Base-by-base conservation (phyloP, 2,329 filamentous ascomycete genomes). In the Aspergillus pseudoviridinutans region DNA sequence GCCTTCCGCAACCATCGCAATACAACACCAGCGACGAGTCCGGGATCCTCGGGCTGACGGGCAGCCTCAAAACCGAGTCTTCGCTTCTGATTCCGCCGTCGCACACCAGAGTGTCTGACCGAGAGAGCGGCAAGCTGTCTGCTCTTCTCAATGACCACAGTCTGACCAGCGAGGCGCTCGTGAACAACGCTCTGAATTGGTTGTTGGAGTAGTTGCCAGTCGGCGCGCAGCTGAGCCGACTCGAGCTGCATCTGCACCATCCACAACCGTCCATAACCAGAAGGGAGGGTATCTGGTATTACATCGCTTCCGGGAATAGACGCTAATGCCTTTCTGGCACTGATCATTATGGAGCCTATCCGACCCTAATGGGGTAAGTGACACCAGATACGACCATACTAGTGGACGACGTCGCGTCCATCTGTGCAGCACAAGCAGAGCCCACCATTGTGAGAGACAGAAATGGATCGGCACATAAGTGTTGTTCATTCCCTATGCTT, bases 121-220 rank as follows among this genome's bases (percentile, higher is more conserved):
- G 25, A 22, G 44, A 49, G 20, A 54, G 42, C 50, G 24, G 50
- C n/a, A 52, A 59, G 4, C 29, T 64, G 17, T 59, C 55, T 17
- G 25, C 41, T 10, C 38, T 66, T 17, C 20, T 64, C 24, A 46
- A 58, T 49, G 58, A 62, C 6, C 50, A 57, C 10, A 54, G 54
- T 4, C 51, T 64, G 24, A 64, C 56, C 1, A 61, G 58, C n/a
- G 58, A 64, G 38, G 59, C 58, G 5, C 52, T 66, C 27, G 61
- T 63, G 9, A 56, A 64, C 50, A 61, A 63, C 49, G 64, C 62
- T 24, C 41, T 66, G 22, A 59, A 59, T 22, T 66, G 64, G 62
- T 53, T 64, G 22, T 50, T 64, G 22, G 61, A 63, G 35, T 58
- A 49, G 28, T 27, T 25, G 22, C 44, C 22, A 2, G 22, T 47